A percentile compares a stretch with the other conserved stretches of the same genome.
These are phyloP conservation scores for Microdochium trichocladiopsis DNA, from an alignment of 2,329 filamentous ascomycete species.

Conservation along the genomic window DNA sequence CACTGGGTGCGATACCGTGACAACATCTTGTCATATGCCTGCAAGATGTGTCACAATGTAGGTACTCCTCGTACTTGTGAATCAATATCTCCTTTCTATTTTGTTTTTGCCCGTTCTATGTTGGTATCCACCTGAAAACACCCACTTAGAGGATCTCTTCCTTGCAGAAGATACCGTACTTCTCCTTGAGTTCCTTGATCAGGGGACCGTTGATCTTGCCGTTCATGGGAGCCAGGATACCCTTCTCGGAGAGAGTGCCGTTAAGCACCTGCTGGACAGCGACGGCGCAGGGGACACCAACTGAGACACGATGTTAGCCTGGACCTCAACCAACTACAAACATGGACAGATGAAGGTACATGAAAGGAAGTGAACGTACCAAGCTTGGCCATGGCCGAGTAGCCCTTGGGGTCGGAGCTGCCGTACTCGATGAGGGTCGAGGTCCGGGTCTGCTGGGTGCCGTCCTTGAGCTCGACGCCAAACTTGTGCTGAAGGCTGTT, in stretches of 20 bases:
- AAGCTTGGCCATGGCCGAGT: slow-evolving; percentile 76
- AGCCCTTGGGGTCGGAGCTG: slow-evolving; percentile 54
- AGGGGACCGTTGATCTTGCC: slow-evolving; percentile 59
- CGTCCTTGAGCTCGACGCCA: slow-evolving; percentile 76
- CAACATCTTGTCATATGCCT: too few species aligned
- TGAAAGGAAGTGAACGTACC: too few species aligned
- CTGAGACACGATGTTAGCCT: slow-evolving; percentile 18
- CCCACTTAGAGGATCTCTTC: slow-evolving; percentile 8
- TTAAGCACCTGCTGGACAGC: slow-evolving; percentile 74
- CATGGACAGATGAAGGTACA: too few species aligned
- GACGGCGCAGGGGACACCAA: slow-evolving; percentile 61
- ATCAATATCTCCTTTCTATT: too few species aligned
- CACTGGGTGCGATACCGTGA: too few species aligned
- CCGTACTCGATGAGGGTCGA: slow-evolving; percentile 82
- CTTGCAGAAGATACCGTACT: slow-evolving; percentile 47
- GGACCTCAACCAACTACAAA: too few species aligned
- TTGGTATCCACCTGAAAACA: too few species aligned
- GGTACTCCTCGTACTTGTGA: too few species aligned
- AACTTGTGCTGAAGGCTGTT: slow-evolving; percentile 66
- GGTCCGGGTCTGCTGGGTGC: slow-evolving; percentile 67
- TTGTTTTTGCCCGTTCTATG: too few species aligned
- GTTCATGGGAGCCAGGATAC: slow-evolving; percentile 71
- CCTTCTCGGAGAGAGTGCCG: slow-evolving; percentile 65
- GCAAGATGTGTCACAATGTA: too few species aligned
- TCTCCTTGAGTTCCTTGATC: slow-evolving; percentile 52